These are phyloP conservation scores for Bombardia bombarda DNA, from an alignment of 495 filamentous ascomycete genomes.

Conservation along the genomic window DNA sequence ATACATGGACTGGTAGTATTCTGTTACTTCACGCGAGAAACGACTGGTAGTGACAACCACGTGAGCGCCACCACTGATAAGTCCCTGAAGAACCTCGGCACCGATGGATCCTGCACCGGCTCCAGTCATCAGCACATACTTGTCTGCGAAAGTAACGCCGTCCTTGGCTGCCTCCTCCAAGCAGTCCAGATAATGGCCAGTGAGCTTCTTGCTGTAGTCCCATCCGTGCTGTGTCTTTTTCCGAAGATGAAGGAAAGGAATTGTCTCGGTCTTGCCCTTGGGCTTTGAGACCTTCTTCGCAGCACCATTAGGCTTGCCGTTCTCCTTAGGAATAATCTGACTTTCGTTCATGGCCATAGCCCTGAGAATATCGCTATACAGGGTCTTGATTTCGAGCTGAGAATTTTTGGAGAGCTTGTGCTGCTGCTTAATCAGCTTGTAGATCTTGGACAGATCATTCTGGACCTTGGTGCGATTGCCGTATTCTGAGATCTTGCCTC, in stretches of 20 bases:
- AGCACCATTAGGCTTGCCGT: constrained; percentile 46
- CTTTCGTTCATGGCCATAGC: constrained; percentile 94
- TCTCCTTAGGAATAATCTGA: constrained; percentile 87
- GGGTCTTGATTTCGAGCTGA: constrained; percentile 85
- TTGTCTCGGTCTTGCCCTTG: constrained; percentile 88
- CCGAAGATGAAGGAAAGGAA: constrained; percentile 96
- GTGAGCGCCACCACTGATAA: constrained; percentile 93
- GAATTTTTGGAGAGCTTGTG: constrained; percentile 92
- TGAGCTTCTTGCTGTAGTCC: constrained; percentile 99
- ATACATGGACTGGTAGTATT: constrained; percentile 99
- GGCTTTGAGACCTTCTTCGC: constrained; percentile 64
- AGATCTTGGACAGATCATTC: constrained; percentile 85
- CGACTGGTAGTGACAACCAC: constrained; percentile 93
- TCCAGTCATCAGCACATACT: constrained; percentile 97
- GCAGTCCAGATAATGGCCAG: constrained; percentile 83
- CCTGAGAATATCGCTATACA: constrained; percentile 89
- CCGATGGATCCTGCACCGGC: constrained; percentile 97
- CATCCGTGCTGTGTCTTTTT: constrained; percentile 90
- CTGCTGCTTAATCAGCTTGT: constrained; percentile 96
- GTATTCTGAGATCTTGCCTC: constrained; percentile 96
- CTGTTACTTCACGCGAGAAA: constrained; percentile 94
- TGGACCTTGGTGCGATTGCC: constrained; percentile 97
- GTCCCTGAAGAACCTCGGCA: constrained; percentile 92
- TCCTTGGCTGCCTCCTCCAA: constrained; percentile 78
- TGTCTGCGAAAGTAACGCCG: constrained; percentile 86